These are phyloP conservation scores for Cyclotella baltica DNA, from an alignment of 108 stramenopile species.

Conservation along the genomic window DNA sequence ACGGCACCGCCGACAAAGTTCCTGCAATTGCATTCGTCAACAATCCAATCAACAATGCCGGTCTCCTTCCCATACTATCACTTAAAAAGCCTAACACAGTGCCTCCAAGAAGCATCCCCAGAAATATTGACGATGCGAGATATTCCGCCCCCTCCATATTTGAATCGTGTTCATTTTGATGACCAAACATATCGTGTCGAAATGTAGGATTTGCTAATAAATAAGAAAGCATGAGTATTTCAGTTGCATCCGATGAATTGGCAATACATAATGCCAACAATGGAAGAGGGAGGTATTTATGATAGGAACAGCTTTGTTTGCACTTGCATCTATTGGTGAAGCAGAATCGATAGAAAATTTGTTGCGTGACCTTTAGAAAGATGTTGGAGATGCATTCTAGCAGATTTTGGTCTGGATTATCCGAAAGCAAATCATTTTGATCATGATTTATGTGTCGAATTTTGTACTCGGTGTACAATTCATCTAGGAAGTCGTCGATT, in stretches of 20 bases:
- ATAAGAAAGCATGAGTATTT: slow-evolving; percentile 81
- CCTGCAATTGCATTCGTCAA: slow-evolving; percentile 68
- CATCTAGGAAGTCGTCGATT: slow-evolving; percentile 39
- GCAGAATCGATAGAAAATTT: not conserved
- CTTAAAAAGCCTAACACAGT: slow-evolving; percentile 65
- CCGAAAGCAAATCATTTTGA: not conserved
- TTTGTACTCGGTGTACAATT: slow-evolving; percentile 24
- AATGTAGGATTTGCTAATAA: slow-evolving; percentile 67
- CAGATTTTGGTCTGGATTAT: not conserved
- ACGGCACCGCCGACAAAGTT: slow-evolving; percentile 54
- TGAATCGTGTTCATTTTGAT: slow-evolving; percentile 7
- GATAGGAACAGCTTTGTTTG: not conserved
- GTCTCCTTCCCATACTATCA: slow-evolving; percentile 71
- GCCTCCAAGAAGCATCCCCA: slow-evolving; percentile 86
- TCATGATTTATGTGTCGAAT: not conserved
- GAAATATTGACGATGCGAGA: slow-evolving; percentile 80
- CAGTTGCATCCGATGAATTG: slow-evolving; percentile 76
- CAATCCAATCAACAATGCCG: slow-evolving; percentile 69
- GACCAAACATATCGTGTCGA: slow-evolving; percentile 39
- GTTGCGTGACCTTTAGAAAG: not conserved
- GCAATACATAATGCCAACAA: slow-evolving; percentile 75
- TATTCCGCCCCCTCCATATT: slow-evolving; percentile 54
- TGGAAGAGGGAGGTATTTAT: slow-evolving; percentile 37
- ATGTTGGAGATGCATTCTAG: not conserved
- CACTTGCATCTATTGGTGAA: not conserved